A percentile compares a stretch with the other conserved stretches of the same genome.
phyloP scores from a whole-genome alignment of 2,329 filamentous ascomycete genomes.

The Pyricularia grisea region DNA sequence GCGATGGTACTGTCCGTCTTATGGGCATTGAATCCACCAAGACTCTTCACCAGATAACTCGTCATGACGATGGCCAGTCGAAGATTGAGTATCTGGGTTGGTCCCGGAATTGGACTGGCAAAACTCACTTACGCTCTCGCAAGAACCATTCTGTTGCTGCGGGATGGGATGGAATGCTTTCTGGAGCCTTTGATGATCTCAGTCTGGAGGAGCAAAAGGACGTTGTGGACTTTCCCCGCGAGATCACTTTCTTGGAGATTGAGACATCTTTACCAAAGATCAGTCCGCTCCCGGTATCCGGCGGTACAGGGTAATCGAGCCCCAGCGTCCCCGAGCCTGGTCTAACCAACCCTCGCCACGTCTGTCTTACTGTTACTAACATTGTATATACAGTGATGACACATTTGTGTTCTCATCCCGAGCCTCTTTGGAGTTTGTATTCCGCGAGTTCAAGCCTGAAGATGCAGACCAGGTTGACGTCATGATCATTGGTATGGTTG shows the following conservation, averaged over 20 bases:
- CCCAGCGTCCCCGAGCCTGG: neutral
- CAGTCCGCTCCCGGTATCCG: constrained; percentile 57
- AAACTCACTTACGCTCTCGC: constrained; percentile 4
- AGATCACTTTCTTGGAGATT: constrained; percentile 66
- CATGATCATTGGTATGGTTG: constrained; percentile 63
- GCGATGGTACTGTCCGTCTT: constrained; percentile 67
- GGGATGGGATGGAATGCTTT: neutral
- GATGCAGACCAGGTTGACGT: constrained; percentile 71
- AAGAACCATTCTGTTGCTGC: neutral
- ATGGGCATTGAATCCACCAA: constrained; percentile 75
- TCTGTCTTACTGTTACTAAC: neutral
- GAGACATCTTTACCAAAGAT: constrained; percentile 69
- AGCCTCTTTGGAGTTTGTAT: constrained; percentile 60
- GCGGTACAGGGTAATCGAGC: constrained; percentile 49
- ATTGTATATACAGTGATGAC: constrained; percentile 34
- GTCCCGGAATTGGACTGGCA: constrained; percentile 34
- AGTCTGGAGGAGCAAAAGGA: constrained; percentile 10
- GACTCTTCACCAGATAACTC: constrained; percentile 61
- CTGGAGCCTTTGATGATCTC: neutral
- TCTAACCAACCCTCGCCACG: neutral
- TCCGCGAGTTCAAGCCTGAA: constrained; percentile 50
- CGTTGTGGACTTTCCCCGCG: constrained; percentile 53
- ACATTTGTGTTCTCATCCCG: constrained; percentile 59
- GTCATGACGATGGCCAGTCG: constrained; percentile 32
- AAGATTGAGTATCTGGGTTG: constrained; percentile 45